Conservation (phyloP, 306 rosid species). For the Rosa rugosa region DNA sequence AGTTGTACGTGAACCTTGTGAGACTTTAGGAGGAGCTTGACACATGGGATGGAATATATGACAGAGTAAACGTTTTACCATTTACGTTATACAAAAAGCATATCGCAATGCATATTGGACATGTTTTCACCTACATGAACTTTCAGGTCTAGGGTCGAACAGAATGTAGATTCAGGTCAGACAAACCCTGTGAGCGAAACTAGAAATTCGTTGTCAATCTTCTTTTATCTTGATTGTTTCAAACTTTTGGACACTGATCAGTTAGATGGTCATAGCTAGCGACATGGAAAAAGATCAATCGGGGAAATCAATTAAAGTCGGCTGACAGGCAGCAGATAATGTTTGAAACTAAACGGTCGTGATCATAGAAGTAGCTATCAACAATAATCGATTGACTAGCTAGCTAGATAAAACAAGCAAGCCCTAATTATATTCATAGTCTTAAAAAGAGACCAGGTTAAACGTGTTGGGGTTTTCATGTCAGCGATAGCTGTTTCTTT, state of each 20-base stretch:
- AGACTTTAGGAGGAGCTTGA: background rate
- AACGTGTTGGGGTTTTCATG: too few relatives aligned
- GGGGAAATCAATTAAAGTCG: background rate
- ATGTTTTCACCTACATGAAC: too few relatives aligned
- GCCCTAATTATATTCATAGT: too few relatives aligned
- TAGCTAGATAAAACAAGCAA: too few relatives aligned
- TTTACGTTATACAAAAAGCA: background rate
- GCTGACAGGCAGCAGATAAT: background rate
- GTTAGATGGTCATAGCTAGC: background rate
- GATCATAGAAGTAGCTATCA: too few relatives aligned
- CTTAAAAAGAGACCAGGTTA: too few relatives aligned
- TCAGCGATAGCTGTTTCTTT: too few relatives aligned
- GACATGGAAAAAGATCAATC: background rate
- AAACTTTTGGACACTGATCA: background rate
- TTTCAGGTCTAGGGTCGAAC: background rate
- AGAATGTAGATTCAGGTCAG: background rate
- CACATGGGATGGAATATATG: background rate
- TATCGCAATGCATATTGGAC: background rate
- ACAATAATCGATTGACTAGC: too few relatives aligned
- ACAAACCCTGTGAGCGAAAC: background rate
- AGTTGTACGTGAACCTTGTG: too few relatives aligned
- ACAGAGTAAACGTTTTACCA: too few relatives aligned
- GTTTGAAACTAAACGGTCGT: background rate
- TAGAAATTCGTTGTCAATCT: background rate
- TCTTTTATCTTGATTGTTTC: background rate